Evolutionary conservation across 139 green algal genomes (phyloP), one percentile per base, ranked within the genome.

Genomic region (Chlamydomonas sphaeroides): DNA sequence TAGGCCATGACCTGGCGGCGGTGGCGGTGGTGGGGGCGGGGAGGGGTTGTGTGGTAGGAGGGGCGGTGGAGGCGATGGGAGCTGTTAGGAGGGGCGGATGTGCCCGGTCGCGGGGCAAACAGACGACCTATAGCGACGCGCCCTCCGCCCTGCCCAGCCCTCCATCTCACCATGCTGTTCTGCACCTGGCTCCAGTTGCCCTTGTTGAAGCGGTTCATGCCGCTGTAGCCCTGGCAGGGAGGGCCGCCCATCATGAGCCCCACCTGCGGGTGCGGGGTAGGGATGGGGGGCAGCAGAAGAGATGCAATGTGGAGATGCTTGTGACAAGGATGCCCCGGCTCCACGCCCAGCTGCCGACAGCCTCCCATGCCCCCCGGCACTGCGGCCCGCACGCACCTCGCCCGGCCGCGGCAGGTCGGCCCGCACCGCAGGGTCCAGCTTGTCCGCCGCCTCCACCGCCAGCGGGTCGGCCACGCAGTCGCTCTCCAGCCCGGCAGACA

Each of bases 191-290:
- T 95, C 96, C 96, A 99, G 86, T 95, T 95, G 86, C 96, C 90
- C 91, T 97, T 96, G 92, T 99, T 99, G 92, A 99, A 99, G 48
- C 96, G 92, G 88, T 99, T 99, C 96, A 99, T 99, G 83, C 96
- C 96, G 25, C 91, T 96, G 92, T 99, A 99, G 70, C 96, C 96
- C 92, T 99, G 96, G 93, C 96, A 99, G 66, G 96, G 96, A 0
- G 96, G 96, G 1, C 96, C 96, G 32, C 96, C 96, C 86, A 95
- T 97, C 74, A 99, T 96, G 89, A 99, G 98, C 49, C 98, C 96
- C 32, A 99, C 96, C n/a, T n/a, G n/a, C n/a, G n/a, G n/a, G n/a
- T n/a, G n/a, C n/a, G n/a, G n/a, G n/a, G n/a, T n/a, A n/a, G n/a
- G n/a, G n/a, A n/a, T n/a, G n/a, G n/a, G n/a, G n/a, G n/a, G n/a